These are phyloP conservation scores for Metschnikowia hibisci DNA, from an alignment of 805 yeast species.

Conservation along the genomic window DNA sequence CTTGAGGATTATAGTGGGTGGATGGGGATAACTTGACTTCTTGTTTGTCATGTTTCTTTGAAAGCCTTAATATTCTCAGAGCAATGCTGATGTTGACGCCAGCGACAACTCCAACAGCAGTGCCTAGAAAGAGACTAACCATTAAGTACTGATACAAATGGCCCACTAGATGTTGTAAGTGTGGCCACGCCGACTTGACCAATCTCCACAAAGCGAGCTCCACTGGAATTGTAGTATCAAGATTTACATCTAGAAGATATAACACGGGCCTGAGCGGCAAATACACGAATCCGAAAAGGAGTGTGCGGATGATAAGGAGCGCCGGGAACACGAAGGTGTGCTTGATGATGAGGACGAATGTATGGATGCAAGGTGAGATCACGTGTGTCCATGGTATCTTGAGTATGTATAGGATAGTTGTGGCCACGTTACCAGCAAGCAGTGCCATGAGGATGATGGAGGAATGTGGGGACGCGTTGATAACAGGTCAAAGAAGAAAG, in stretches of 20 bases:
- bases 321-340: conserved; percentile 15
- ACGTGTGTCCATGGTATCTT: conserved; percentile 14
- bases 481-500: too few relatives aligned
- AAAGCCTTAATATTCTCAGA: conserved; percentile 4
- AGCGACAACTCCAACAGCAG: conserved; percentile 14
- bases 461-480: not conserved
- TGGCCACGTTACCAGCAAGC: not conserved
- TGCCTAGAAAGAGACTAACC: conserved; percentile 16
- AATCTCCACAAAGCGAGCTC: conserved; percentile 15
- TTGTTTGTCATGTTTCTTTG: not conserved
- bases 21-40: not conserved
- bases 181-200: conserved; percentile 10
- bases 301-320: conserved; percentile 14
- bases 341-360: conserved; percentile 8
- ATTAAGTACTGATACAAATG: conserved; percentile 16
- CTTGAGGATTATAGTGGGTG: not conserved
- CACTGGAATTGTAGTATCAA: conserved; percentile 15
- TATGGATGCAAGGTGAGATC: conserved; percentile 7
- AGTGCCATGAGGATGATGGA: not conserved
- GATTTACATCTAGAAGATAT: conserved; percentile 6
- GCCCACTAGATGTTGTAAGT: conserved; percentile 9
- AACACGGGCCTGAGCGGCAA: conserved; percentile 17
- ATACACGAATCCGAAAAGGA: conserved; percentile 16
- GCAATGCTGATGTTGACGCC: conserved; percentile 16
- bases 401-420: not conserved